Percentiles rank a stretch among this genome's conserved stretches.
Conservation (phyloP, 1,284 basidiomycete genomes). For the Rugosomyces carneus region DNA sequence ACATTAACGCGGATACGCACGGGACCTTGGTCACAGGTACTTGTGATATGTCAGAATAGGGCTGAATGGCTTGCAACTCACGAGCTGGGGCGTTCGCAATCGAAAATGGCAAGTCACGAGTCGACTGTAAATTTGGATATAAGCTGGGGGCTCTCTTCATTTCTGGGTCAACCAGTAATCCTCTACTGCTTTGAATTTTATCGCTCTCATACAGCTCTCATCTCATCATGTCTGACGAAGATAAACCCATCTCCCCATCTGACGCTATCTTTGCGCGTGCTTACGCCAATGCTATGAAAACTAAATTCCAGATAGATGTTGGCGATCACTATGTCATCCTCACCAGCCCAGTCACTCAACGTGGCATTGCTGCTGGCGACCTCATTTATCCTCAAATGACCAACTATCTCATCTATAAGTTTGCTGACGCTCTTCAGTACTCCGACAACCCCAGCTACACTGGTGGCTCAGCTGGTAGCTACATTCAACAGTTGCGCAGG, state of each 20-base stretch:
- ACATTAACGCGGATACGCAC: no score
- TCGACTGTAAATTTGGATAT: no score
- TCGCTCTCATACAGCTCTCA: neutral
- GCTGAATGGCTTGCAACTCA: no score
- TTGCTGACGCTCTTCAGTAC: constrained; percentile 4
- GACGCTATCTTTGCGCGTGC: neutral
- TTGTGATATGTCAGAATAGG: no score
- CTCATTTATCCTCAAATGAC: neutral
- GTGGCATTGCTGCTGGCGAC: constrained; percentile 5
- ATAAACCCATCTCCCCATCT: neutral
- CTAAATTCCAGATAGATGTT: neutral
- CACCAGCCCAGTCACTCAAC: neutral
- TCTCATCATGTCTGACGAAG: constrained; percentile 1
- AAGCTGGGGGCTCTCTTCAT: no score
- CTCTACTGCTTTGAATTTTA: neutral
- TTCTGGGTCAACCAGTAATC: no score
- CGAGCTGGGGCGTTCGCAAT: no score
- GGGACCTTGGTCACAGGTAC: no score
- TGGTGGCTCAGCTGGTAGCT: neutral
- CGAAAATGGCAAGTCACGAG: no score
- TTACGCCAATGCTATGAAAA: constrained; percentile 1
- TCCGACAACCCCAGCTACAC: constrained; percentile 1
- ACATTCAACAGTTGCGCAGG: constrained; percentile 1
- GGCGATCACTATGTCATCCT: neutral
- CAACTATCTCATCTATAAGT: constrained; percentile 4